These are phyloP conservation scores for Lupinus albus DNA, from an alignment of 306 rosid species.

Conservation along the genomic window DNA sequence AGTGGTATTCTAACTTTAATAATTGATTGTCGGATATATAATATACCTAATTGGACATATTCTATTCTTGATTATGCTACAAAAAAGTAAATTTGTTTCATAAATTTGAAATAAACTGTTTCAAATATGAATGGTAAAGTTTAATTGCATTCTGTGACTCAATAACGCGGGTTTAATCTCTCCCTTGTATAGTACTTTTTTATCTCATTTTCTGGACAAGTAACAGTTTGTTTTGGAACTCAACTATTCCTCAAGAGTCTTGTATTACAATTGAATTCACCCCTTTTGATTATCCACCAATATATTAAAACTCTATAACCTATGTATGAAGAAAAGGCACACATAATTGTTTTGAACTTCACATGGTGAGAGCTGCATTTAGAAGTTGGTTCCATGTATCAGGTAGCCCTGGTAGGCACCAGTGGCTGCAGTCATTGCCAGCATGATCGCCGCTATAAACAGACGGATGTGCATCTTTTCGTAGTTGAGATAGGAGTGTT, in stretches of 20 bases:
- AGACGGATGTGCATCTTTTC: constrained; percentile 94
- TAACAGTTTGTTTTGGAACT: constrained; percentile 23
- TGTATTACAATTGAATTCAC: constrained; percentile 43
- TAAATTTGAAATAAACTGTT: neutral
- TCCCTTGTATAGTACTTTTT: neutral
- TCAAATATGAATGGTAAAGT: constrained; percentile 12
- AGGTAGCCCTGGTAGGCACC: constrained; percentile 96
- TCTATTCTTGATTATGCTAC: too few species aligned
- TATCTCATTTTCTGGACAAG: constrained; percentile 10
- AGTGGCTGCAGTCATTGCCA: constrained; percentile 87
- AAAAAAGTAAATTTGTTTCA: neutral
- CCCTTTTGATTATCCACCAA: constrained; percentile 38
- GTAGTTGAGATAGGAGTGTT: constrained; percentile 76
- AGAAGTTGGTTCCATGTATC: constrained; percentile 94
- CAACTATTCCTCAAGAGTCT: constrained; percentile 28
- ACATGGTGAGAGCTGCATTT: constrained; percentile 60
- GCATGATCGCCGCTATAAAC: constrained; percentile 49
- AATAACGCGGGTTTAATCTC: constrained; percentile 10
- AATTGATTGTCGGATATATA: constrained; percentile 4
- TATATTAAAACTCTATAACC: neutral
- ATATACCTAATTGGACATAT: constrained; percentile 10
- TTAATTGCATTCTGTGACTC: constrained; percentile 25
- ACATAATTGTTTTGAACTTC: constrained; percentile 14
- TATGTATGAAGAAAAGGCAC: neutral
- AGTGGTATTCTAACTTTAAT: neutral